Percentiles rank a stretch among this genome's conserved stretches.
Evolutionary conservation across 306 rosid genomes (phyloP).

Genomic region (Dalbergia cultrata): DNA sequence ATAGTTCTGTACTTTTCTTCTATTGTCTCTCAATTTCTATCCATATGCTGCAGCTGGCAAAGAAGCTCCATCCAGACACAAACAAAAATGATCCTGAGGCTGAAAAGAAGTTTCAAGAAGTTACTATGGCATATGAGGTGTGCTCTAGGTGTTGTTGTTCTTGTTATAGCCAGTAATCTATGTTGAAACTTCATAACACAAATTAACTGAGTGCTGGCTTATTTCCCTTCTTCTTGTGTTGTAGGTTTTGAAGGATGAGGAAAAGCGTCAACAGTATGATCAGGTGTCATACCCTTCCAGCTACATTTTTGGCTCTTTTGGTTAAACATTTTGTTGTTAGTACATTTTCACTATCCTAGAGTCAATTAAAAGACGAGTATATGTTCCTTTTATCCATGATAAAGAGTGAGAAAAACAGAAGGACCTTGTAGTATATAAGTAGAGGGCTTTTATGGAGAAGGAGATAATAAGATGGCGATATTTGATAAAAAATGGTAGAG

Average conservation of each 20-base stretch:
- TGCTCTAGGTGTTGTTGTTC: conserved; percentile 24
- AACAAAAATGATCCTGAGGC: conserved; percentile 93
- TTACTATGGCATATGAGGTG: conserved; percentile 92
- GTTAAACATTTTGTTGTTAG: neutral
- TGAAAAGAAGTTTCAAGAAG: conserved; percentile 96
- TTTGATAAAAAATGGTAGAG: neutral
- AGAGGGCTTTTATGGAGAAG: neutral
- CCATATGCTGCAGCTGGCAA: conserved; percentile 77
- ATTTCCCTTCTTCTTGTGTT: conserved; percentile 28
- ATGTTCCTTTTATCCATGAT: conserved; percentile 18
- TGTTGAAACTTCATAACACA: conserved; percentile 24
- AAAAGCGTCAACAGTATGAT: conserved; percentile 85
- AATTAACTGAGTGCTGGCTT: conserved; percentile 10
- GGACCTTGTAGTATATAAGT: neutral
- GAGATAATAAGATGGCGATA: neutral
- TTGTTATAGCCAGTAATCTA: conserved; percentile 2
- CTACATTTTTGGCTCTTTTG: neutral
- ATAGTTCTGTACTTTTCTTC: neutral
- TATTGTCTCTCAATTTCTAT: conserved; percentile 24
- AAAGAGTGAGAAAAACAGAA: neutral
- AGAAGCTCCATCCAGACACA: conserved; percentile 96
- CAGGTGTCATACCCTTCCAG: conserved; percentile 62
- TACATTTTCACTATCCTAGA: conserved; percentile 17
- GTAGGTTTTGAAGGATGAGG: conserved; percentile 91
- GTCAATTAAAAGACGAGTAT: neutral